A percentile compares a stretch with the other conserved stretches of the same genome.
phyloP scores from a whole-genome alignment of 2,329 filamentous ascomycete genomes.

The Diaporthe ilicicola region DNA sequence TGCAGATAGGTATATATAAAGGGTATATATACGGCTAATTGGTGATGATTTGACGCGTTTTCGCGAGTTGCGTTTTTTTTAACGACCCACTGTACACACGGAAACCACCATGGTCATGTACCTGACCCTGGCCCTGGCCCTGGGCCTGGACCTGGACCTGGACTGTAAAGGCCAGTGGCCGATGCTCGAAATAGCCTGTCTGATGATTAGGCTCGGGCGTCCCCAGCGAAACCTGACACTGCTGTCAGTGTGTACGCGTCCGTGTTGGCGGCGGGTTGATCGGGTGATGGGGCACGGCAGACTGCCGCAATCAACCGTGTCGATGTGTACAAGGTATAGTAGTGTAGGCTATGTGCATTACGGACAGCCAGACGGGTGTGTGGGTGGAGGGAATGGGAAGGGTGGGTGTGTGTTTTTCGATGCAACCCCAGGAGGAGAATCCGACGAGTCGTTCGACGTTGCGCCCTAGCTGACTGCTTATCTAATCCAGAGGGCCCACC shows the following conservation, averaged over 20 bases:
- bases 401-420: background rate
- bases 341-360: background rate
- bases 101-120: too few species aligned
- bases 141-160: background rate
- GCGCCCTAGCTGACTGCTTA: slow-evolving; percentile 4
- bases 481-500: slow-evolving; percentile 4
- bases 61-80: too few species aligned
- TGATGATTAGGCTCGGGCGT: slow-evolving; percentile 8
- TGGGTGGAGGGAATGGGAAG: background rate
- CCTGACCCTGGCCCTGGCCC: too few species aligned
- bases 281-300: background rate
- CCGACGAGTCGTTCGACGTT: slow-evolving; percentile 20
- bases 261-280: background rate
- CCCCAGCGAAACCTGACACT: background rate
- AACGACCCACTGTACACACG: background rate
- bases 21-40: too few species aligned
- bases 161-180: background rate
- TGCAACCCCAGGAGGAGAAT: background rate
- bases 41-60: too few species aligned
- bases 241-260: slow-evolving; percentile 2
- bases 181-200: slow-evolving; percentile 21
- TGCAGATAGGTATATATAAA: too few species aligned
- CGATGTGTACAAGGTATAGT: background rate
- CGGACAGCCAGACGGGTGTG: background rate
- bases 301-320: background rate